phyloP scores from a whole-genome alignment of 805 yeast species.

The Saturnispora dispora region DNA sequence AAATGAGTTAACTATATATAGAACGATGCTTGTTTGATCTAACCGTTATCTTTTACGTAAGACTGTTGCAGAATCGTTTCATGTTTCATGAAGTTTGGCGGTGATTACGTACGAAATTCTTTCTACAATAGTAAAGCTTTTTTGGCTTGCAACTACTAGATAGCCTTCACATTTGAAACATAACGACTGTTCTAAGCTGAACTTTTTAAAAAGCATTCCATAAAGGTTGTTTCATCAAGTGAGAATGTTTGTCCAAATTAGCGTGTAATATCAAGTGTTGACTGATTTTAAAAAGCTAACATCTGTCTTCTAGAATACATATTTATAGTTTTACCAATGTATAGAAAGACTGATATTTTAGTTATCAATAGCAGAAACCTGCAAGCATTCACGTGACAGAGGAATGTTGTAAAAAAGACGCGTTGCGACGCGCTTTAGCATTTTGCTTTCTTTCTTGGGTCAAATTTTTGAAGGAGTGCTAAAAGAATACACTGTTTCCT shows the following conservation, averaged over 20 bases:
- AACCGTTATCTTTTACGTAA: background rate
- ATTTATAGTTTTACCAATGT: too few species aligned
- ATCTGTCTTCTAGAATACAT: too few species aligned
- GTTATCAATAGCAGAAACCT: background rate
- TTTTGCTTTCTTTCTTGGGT: background rate
- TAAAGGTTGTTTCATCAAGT: too few species aligned
- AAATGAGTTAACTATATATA: background rate
- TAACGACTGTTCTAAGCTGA: too few species aligned
- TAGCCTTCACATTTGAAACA: too few species aligned
- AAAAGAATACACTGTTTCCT: background rate
- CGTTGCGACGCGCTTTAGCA: background rate
- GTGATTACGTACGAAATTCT: background rate
- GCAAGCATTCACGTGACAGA: background rate
- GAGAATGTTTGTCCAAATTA: too few species aligned
- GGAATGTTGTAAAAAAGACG: background rate
- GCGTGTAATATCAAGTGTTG: too few species aligned
- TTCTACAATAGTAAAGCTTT: background rate
- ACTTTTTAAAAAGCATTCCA: too few species aligned
- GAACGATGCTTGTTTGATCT: background rate
- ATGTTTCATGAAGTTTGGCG: background rate
- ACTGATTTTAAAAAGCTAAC: too few species aligned
- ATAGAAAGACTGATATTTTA: too few species aligned
- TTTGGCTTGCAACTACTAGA: too few species aligned
- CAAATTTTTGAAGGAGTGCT: background rate
- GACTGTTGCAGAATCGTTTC: constrained; percentile 4